phyloP scores from a whole-genome alignment of 2,329 filamentous ascomycete species.

The Aspergillus arachidicola region DNA sequence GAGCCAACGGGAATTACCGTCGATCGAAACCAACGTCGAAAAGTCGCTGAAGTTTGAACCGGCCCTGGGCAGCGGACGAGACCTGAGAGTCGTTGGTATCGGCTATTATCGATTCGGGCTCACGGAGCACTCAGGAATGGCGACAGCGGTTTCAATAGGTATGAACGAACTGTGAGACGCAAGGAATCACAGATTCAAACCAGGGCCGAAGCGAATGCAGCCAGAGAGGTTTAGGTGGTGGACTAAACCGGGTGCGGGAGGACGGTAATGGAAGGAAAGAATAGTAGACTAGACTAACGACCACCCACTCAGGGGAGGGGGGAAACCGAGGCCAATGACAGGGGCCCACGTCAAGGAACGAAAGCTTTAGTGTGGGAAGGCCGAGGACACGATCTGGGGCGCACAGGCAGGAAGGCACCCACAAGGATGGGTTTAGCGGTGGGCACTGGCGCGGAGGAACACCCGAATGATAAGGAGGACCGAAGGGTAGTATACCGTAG shows the following conservation, averaged over 20 bases:
- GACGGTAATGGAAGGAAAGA: not conserved
- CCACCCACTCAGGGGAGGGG: constrained; percentile 21
- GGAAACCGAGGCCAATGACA: constrained; percentile 24
- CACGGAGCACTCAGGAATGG: constrained; percentile 1
- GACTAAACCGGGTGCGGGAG: not conserved
- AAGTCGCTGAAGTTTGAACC: not conserved
- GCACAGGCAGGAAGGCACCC: constrained; percentile 6
- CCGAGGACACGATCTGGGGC: constrained; percentile 15
- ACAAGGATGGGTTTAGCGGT: constrained; percentile 1
- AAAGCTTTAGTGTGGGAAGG: constrained; percentile 15
- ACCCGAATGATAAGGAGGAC: not conserved
- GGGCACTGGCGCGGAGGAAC: not conserved
- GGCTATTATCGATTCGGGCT: constrained; percentile 4
- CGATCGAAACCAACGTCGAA: constrained; percentile 9
- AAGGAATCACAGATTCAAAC: constrained; percentile 9
- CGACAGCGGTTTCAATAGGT: constrained; percentile 5
- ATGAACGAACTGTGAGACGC: constrained; percentile 10
- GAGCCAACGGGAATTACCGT: constrained; percentile 13
- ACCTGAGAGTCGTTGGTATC: constrained; percentile 6
- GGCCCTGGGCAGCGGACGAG: not conserved
- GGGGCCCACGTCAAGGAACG: constrained; percentile 27
- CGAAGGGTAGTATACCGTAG: no score
- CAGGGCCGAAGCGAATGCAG: not conserved
- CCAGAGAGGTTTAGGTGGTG: not conserved
- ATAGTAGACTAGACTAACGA: not conserved